Evolutionary conservation across 2,329 filamentous ascomycete species (phyloP).

Genomic region (Aureobasidium sp.): DNA sequence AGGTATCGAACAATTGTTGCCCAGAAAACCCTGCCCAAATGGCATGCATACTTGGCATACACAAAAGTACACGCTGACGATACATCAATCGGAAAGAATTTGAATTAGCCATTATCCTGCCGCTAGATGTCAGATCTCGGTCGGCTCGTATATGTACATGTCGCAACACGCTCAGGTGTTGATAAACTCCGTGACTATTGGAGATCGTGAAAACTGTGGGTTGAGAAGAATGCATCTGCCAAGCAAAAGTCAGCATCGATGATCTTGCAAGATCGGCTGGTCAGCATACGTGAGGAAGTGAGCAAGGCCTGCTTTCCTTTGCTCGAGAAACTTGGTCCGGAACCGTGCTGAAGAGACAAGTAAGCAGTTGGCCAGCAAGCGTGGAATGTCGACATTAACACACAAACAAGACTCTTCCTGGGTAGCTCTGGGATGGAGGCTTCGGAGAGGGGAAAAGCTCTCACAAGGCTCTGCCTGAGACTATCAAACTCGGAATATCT

Average conservation of each 20-base stretch:
- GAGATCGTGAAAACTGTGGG: constrained; percentile 88
- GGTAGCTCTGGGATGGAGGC: constrained; percentile 84
- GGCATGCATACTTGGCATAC: neutral
- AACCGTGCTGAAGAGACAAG: constrained; percentile 50
- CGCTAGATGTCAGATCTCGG: neutral
- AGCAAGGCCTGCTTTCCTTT: constrained; percentile 70
- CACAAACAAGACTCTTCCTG: constrained; percentile 84
- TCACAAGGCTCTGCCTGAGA: constrained; percentile 64
- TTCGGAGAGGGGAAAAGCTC: constrained; percentile 76
- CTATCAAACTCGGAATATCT: constrained; percentile 92
- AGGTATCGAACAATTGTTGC: neutral
- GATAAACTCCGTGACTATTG: constrained; percentile 83
- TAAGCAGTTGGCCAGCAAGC: neutral
- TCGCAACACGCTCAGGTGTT: neutral
- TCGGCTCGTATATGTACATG: neutral
- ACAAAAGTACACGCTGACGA: neutral
- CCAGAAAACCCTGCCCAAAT: neutral
- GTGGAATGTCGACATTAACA: constrained; percentile 26
- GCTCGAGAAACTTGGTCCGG: constrained; percentile 75
- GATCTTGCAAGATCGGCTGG: neutral
- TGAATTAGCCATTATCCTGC: neutral
- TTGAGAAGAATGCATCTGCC: constrained; percentile 83
- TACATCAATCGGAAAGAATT: no score
- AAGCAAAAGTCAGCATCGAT: neutral
- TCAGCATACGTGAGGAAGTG: constrained; percentile 83